These are phyloP conservation scores for Kingdonia uniflora DNA, from an alignment of 164 flowering plant species.

Conservation along the genomic window DNA sequence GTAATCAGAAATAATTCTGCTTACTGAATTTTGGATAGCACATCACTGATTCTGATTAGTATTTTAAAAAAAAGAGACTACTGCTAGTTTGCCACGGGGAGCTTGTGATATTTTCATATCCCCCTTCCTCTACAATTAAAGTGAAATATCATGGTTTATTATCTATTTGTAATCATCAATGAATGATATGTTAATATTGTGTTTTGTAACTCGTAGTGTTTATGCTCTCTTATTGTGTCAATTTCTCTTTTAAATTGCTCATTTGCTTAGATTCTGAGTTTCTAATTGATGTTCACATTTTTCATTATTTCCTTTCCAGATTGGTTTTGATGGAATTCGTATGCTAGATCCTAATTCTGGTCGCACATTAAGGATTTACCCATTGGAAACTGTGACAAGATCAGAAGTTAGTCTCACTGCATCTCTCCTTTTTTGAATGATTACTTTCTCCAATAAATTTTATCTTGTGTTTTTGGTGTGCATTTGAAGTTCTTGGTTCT, in stretches of 20 bases:
- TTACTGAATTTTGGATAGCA: too few species aligned
- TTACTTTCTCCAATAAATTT: background rate
- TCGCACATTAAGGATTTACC: conserved; percentile 82
- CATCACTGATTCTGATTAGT: too few species aligned
- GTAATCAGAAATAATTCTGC: too few species aligned
- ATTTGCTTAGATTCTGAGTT: background rate
- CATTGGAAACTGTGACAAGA: conserved; percentile 82
- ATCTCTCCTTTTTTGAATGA: background rate
- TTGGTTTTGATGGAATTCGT: conserved; percentile 93
- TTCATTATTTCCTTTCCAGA: conserved; percentile 26
- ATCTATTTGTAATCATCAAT: too few species aligned
- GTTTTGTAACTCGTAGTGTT: background rate
- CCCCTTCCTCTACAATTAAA: too few species aligned
- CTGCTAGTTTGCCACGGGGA: too few species aligned
- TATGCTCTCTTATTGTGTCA: background rate
- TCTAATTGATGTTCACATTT: background rate
- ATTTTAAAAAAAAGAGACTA: too few species aligned
- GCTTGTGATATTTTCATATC: too few species aligned
- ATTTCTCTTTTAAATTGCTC: background rate
- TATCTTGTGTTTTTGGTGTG: background rate
- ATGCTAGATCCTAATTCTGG: conserved; percentile 84
- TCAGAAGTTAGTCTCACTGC: conserved; percentile 57
- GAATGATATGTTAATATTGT: background rate
- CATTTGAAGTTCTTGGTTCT: conserved; percentile 7
- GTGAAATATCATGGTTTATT: too few species aligned